A percentile compares a stretch with the other conserved stretches of the same genome.
phyloP scores from a whole-genome alignment of 192 early-diverging fungal species.

The Piromyces sp. region DNA sequence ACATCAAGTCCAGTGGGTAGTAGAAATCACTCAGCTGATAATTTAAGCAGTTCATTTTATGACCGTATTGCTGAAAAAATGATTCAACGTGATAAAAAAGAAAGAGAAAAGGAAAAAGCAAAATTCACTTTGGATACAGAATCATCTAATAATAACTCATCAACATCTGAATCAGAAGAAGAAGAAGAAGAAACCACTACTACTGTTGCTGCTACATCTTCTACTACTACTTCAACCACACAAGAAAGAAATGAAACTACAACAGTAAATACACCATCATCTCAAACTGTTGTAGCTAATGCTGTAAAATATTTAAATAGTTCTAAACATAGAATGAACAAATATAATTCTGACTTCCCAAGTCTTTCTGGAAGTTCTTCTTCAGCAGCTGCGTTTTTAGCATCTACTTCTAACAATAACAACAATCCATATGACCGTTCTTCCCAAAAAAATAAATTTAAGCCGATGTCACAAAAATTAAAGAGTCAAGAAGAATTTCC shows the following conservation, averaged over 20 bases:
- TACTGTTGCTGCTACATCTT: neutral
- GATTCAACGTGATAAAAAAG: constrained; percentile 2
- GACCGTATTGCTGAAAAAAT: neutral
- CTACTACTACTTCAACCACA: neutral
- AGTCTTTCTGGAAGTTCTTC: neutral
- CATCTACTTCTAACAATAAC: neutral
- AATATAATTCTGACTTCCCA: neutral
- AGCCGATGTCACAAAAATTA: neutral
- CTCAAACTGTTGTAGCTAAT: neutral
- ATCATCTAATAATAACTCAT: constrained; percentile 1
- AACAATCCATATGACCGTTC: neutral
- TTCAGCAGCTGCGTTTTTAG: neutral
- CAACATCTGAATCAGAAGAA: neutral
- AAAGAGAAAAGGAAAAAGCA: constrained; percentile 3
- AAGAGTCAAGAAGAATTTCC: neutral
- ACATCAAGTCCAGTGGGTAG: constrained; percentile 4
- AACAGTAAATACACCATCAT: neutral
- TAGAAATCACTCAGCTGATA: neutral
- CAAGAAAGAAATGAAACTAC: neutral
- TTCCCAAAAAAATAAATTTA: neutral
- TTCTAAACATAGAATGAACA: neutral
- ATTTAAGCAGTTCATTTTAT: neutral
- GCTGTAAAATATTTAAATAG: neutral
- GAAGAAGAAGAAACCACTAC: neutral
- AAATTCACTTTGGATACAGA: constrained; percentile 5